Evolutionary conservation across 148 eudicot species (phyloP).

Genomic region (Cornus florida): DNA sequence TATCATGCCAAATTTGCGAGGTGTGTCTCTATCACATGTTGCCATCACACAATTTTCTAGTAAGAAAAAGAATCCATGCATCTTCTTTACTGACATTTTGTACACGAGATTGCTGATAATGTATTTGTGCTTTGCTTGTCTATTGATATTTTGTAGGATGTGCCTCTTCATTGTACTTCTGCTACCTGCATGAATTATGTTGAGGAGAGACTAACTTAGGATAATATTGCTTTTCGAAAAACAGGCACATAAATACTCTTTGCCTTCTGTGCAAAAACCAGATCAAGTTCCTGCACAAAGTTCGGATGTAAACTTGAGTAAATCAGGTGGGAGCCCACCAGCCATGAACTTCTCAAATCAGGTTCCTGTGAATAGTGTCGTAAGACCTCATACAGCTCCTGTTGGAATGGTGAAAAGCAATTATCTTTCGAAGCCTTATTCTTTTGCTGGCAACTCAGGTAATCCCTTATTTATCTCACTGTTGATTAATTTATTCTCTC

Average conservation of each 20-base stretch:
- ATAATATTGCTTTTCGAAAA: constrained; percentile 15
- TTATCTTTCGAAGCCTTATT: constrained; percentile 32
- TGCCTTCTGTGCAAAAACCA: constrained; percentile 23
- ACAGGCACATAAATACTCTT: constrained; percentile 32
- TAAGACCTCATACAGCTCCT: constrained; percentile 32
- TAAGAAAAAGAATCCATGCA: not conserved
- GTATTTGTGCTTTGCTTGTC: not conserved
- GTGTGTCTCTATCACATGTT: not conserved
- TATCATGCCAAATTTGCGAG: not conserved
- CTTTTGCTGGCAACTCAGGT: constrained; percentile 45
- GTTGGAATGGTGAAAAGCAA: constrained; percentile 25
- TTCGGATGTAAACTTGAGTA: constrained; percentile 27
- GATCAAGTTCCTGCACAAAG: constrained; percentile 32
- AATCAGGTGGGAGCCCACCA: constrained; percentile 31
- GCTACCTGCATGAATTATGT: constrained; percentile 2
- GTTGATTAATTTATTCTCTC: not conserved
- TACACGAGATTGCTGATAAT: not conserved
- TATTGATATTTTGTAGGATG: not conserved
- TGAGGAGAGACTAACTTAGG: constrained; percentile 3
- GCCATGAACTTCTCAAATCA: constrained; percentile 28
- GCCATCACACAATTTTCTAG: not conserved
- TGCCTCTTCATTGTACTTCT: not conserved
- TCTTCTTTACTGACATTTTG: not conserved
- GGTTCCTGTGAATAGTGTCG: constrained; percentile 25
- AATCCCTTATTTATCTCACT: not conserved